phyloP scores from a whole-genome alignment of 495 filamentous ascomycete genomes.

The Xeromyces bisporus region DNA sequence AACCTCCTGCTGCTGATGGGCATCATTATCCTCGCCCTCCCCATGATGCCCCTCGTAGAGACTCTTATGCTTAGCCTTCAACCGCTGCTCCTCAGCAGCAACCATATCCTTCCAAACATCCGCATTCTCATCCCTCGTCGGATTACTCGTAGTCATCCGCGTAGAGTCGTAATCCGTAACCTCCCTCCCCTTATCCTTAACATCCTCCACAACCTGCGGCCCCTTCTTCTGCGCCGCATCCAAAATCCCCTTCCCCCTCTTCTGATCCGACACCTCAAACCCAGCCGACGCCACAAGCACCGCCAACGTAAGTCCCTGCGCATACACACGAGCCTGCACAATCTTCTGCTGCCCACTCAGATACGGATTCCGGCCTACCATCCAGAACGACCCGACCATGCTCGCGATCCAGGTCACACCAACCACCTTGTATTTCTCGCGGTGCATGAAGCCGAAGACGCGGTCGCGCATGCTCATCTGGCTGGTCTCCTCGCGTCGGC shows the following conservation, averaged over 20 bases:
- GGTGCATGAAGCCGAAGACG: slow-evolving; percentile 41
- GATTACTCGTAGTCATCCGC: slow-evolving; percentile 32
- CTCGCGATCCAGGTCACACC: slow-evolving; percentile 65
- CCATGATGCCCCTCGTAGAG: slow-evolving; percentile 16
- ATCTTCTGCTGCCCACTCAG: slow-evolving; percentile 71
- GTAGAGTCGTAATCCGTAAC: background rate
- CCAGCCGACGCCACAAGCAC: slow-evolving; percentile 76
- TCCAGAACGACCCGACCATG: slow-evolving; percentile 57
- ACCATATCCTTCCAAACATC: slow-evolving; percentile 89
- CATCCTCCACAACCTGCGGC: slow-evolving; percentile 53
- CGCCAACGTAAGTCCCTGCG: slow-evolving; percentile 84
- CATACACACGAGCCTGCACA: slow-evolving; percentile 93
- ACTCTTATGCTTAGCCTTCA: slow-evolving; percentile 39
- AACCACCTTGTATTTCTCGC: slow-evolving; percentile 84
- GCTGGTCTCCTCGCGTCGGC: slow-evolving; percentile 27
- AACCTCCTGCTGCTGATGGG: slow-evolving; percentile 1
- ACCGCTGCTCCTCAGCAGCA: slow-evolving; percentile 52
- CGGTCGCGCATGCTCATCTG: slow-evolving; percentile 39
- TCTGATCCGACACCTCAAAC: slow-evolving; percentile 76
- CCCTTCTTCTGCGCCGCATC: slow-evolving; percentile 30
- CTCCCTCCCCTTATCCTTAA: slow-evolving; percentile 39
- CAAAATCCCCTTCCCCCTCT: slow-evolving; percentile 44
- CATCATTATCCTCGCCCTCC: slow-evolving; percentile 5
- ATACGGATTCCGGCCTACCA: slow-evolving; percentile 67
- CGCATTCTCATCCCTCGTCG: slow-evolving; percentile 43